Percentiles rank a stretch among this genome's conserved stretches.
Evolutionary conservation across 2,329 filamentous ascomycete species (phyloP).

Genomic region (Botrytis deweyae): DNA sequence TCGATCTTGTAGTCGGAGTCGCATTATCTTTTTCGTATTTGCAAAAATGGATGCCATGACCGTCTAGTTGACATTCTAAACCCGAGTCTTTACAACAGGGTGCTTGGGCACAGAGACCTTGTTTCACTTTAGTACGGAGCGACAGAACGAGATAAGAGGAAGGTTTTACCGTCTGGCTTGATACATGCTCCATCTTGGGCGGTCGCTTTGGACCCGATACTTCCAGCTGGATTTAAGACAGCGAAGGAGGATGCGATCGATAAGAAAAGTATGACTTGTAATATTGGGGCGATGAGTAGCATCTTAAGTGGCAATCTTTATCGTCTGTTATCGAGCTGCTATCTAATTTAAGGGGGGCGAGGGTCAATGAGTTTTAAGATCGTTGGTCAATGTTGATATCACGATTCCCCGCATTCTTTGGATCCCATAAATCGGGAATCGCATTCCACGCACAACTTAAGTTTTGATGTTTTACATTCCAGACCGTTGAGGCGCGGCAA

Average conservation of each 20-base stretch:
- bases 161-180: not conserved
- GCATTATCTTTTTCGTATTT: not conserved
- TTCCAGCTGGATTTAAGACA: not conserved
- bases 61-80: not conserved
- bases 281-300: not conserved
- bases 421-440: not conserved
- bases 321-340: not conserved
- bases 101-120: not conserved
- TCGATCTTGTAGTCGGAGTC: not conserved
- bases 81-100: not conserved
- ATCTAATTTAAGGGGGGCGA: not conserved
- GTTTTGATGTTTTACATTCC: not conserved
- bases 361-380: not conserved
- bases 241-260: not conserved
- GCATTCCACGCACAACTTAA: not conserved
- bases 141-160: not conserved
- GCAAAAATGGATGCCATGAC: constrained; percentile 9
- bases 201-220: not conserved
- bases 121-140: not conserved
- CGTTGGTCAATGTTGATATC: not conserved
- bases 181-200: not conserved
- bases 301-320: not conserved
- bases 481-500: not conserved
- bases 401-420: constrained; percentile 2
- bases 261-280: not conserved